Evolutionary conservation across 306 rosid genomes (phyloP).

Genomic region (Citrullus mucosospermus): DNA sequence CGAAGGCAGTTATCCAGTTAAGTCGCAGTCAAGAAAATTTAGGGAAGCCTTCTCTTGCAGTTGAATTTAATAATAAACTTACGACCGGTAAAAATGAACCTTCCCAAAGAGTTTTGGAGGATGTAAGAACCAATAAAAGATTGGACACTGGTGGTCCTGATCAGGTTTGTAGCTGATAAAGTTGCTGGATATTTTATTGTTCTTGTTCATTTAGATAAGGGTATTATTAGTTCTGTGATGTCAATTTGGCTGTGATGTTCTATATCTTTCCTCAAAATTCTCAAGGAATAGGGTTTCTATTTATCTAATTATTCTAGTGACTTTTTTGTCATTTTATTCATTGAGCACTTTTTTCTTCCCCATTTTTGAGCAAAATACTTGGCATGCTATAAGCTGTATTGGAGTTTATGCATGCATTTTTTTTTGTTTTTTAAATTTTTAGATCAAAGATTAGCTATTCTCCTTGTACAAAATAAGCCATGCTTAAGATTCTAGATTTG

Average conservation of each 20-base stretch:
- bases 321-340: too few species aligned
- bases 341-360: too few species aligned
- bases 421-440: not conserved
- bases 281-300: not conserved
- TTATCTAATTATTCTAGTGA: not conserved
- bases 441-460: not conserved
- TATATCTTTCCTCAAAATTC: not conserved
- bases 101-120: slow-evolving; percentile 19
- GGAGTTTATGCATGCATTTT: not conserved
- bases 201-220: not conserved
- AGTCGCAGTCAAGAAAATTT: slow-evolving; percentile 18
- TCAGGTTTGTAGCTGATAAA: slow-evolving; percentile 15
- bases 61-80: slow-evolving; percentile 11
- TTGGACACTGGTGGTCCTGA: slow-evolving; percentile 17
- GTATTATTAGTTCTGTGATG: not conserved
- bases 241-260: not conserved
- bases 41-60: slow-evolving; percentile 15
- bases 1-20: slow-evolving; percentile 21
- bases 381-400: not conserved
- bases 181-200: slow-evolving; percentile 5
- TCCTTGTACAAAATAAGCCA: not conserved
- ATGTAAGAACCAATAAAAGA: slow-evolving; percentile 15
- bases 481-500: not conserved
- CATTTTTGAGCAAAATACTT: not conserved
- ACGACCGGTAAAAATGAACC: slow-evolving; percentile 14